These are phyloP conservation scores for Teunomyces lycoperdinae DNA, from an alignment of 805 yeast species.

Conservation along the genomic window DNA sequence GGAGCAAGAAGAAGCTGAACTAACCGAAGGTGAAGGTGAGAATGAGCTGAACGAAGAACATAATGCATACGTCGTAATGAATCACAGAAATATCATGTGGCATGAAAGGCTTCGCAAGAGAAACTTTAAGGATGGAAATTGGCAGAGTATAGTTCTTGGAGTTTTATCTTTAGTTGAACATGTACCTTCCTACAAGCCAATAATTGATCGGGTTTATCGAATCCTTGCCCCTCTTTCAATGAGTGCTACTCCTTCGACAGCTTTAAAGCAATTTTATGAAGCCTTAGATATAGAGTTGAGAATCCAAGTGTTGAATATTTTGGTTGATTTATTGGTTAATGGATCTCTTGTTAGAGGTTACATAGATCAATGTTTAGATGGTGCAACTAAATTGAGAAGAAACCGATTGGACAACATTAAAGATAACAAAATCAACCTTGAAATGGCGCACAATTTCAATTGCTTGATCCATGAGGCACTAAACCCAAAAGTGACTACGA, in stretches of 20 bases:
- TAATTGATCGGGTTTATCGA: conserved; percentile 50
- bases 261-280: conserved; percentile 53
- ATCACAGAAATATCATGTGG: conserved; percentile 68
- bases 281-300: conserved; percentile 52
- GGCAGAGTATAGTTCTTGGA: conserved; percentile 80
- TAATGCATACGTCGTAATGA: conserved; percentile 48
- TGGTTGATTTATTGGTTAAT: conserved; percentile 60
- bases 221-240: conserved; percentile 55
- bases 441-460: conserved; percentile 43
- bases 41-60: conserved; percentile 22
- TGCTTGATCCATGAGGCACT: conserved; percentile 19
- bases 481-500: not conserved
- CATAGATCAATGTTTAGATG: conserved; percentile 69
- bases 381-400: conserved; percentile 58
- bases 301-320: conserved; percentile 54
- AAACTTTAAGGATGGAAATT: conserved; percentile 76
- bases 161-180: conserved; percentile 60
- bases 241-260: conserved; percentile 48
- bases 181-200: conserved; percentile 50
- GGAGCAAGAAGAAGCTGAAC: conserved; percentile 12
- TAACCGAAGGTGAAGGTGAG: conserved; percentile 21
- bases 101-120: conserved; percentile 71
- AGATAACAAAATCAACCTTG: conserved; percentile 54
- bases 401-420: conserved; percentile 63
- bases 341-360: conserved; percentile 58